phyloP scores from a whole-genome alignment of 192 early-diverging fungal species.

The Backusella parvicylindrica region DNA sequence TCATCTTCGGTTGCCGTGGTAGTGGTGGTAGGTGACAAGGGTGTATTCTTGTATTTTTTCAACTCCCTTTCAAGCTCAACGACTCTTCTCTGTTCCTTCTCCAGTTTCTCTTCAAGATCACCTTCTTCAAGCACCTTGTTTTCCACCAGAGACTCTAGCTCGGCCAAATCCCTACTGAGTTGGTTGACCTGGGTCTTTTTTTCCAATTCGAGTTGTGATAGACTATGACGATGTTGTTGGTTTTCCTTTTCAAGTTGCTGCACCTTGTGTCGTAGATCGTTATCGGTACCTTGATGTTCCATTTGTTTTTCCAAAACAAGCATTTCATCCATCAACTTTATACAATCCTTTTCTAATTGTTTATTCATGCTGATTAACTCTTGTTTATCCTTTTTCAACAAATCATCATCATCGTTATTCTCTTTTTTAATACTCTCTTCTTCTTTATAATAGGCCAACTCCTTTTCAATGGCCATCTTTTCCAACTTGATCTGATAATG shows the following conservation, averaged over 20 bases:
- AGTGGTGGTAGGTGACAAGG: background rate
- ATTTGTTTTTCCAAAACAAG: slow-evolving; percentile 58
- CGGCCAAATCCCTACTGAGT: slow-evolving; percentile 62
- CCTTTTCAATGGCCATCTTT: slow-evolving; percentile 7
- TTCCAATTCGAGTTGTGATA: slow-evolving; percentile 53
- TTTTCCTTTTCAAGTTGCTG: slow-evolving; percentile 38
- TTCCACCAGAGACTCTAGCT: slow-evolving; percentile 67
- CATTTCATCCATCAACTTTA: slow-evolving; percentile 71
- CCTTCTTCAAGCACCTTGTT: slow-evolving; percentile 68
- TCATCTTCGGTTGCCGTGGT: background rate
- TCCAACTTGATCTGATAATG: slow-evolving; percentile 20
- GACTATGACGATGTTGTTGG: slow-evolving; percentile 42
- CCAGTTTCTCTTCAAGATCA: slow-evolving; percentile 60
- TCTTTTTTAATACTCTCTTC: background rate
- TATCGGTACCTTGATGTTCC: background rate
- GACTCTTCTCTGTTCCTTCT: slow-evolving; percentile 38
- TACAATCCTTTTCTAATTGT: slow-evolving; percentile 69
- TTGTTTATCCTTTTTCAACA: slow-evolving; percentile 46
- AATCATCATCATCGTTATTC: slow-evolving; percentile 38
- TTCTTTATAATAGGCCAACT: background rate
- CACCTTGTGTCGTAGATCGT: background rate
- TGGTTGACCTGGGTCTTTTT: slow-evolving; percentile 58
- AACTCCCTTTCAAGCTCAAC: slow-evolving; percentile 44
- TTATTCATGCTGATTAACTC: slow-evolving; percentile 58
- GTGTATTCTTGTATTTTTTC: background rate